phyloP scores from a whole-genome alignment of 2,329 filamentous ascomycete species.

The Colletotrichum shisoi region DNA sequence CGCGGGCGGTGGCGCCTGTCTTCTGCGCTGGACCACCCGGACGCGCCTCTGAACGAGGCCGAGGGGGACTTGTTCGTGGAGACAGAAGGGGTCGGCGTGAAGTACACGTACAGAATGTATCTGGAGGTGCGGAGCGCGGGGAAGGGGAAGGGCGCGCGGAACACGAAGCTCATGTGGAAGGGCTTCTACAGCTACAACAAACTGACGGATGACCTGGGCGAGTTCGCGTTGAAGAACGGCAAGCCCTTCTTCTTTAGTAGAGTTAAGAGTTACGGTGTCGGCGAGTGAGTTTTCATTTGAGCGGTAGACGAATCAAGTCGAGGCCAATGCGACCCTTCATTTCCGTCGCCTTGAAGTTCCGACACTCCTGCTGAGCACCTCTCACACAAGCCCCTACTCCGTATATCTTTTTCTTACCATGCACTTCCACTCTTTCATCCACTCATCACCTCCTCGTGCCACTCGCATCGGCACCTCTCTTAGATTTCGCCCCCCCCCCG shows the following conservation, averaged over 20 bases:
- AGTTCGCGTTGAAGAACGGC: constrained; percentile 73
- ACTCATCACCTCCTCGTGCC: constrained; percentile 63
- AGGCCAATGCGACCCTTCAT: not conserved
- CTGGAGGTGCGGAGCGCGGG: constrained; percentile 72
- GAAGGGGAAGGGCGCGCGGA: constrained; percentile 69
- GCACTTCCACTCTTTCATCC: constrained; percentile 56
- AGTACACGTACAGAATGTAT: constrained; percentile 87
- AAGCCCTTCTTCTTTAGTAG: constrained; percentile 74
- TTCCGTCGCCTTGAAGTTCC: not conserved
- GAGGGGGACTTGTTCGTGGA: constrained; percentile 82
- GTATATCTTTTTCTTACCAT: constrained; percentile 60
- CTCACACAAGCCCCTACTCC: constrained; percentile 53
- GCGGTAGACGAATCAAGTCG: constrained; percentile 37
- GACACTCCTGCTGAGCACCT: not conserved
- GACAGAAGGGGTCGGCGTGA: constrained; percentile 79
- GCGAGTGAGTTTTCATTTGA: constrained; percentile 47
- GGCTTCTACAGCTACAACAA: constrained; percentile 91
- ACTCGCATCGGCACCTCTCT: constrained; percentile 56
- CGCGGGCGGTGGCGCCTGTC: constrained; percentile 57
- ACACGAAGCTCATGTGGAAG: constrained; percentile 89
- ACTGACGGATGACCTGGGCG: constrained; percentile 87
- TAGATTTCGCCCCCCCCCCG: constrained; percentile 55
- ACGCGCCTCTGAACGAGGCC: constrained; percentile 49
- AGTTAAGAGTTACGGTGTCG: constrained; percentile 67
- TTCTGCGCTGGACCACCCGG: constrained; percentile 47